Evolutionary conservation across 2,329 filamentous ascomycete genomes (phyloP).

Genomic region (Cercospora nicotianae): DNA sequence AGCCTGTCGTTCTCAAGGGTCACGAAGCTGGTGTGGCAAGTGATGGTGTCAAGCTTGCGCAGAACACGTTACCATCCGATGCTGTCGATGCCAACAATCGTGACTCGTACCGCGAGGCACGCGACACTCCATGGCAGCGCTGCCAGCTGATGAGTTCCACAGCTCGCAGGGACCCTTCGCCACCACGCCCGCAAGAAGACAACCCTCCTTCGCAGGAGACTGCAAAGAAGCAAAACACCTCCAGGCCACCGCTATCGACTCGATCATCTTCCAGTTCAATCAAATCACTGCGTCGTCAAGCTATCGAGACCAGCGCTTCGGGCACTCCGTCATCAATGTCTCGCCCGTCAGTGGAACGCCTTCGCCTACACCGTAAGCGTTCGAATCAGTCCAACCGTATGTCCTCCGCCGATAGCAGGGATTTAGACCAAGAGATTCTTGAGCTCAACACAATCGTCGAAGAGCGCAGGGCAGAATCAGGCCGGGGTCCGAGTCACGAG

Average conservation of each 20-base stretch:
- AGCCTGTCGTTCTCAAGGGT: conserved; percentile 31
- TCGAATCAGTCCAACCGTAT: conserved; percentile 32
- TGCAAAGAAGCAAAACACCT: not conserved
- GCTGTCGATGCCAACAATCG: conserved; percentile 5
- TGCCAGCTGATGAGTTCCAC: conserved; percentile 19
- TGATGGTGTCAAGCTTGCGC: conserved; percentile 5
- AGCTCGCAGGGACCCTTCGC: conserved; percentile 6
- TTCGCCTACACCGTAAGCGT: conserved; percentile 40
- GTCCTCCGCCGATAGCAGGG: conserved; percentile 16
- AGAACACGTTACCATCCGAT: not conserved
- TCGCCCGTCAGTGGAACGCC: conserved; percentile 34
- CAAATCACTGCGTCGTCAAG: conserved; percentile 40
- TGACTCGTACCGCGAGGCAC: conserved; percentile 15
- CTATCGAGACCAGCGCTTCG: conserved; percentile 27
- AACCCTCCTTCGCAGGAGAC: not conserved
- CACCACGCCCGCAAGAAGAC: conserved; percentile 1
- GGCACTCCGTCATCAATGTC: conserved; percentile 12
- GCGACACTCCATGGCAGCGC: conserved; percentile 19
- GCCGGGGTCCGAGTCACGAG: conserved; percentile 25
- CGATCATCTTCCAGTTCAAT: conserved; percentile 36
- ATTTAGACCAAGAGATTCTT: conserved; percentile 49
- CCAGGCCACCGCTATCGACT: conserved; percentile 20
- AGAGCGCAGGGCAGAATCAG: conserved; percentile 45
- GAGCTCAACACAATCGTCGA: conserved; percentile 53
- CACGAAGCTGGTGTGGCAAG: conserved; percentile 4